These are phyloP conservation scores for Spathaspora sp. DNA, from an alignment of 805 yeast genomes.

Conservation along the genomic window DNA sequence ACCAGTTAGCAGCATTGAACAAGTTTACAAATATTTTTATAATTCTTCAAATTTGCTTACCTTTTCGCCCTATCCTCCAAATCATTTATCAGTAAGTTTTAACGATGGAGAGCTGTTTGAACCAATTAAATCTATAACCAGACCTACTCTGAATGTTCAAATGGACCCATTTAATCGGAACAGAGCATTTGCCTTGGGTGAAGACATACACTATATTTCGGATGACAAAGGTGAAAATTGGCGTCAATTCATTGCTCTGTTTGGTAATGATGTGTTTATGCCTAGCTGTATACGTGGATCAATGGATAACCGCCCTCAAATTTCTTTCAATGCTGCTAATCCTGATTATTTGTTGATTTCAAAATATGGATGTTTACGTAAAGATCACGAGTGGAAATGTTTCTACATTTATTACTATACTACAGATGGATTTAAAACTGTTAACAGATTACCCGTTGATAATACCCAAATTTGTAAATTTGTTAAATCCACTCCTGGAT, in stretches of 20 bases:
- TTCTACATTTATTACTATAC: conserved; percentile 33
- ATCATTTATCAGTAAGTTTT: conserved; percentile 35
- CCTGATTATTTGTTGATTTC: conserved; percentile 27
- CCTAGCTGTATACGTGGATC: too few species aligned
- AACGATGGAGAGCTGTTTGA: conserved; percentile 45
- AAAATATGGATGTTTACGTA: conserved; percentile 20
- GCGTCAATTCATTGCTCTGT: conserved; percentile 24
- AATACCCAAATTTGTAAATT: conserved; percentile 29
- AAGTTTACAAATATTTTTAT: conserved; percentile 42
- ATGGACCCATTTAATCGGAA: conserved; percentile 31
- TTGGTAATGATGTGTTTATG: background rate
- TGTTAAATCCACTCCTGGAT: conserved; percentile 22
- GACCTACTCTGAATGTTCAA: conserved; percentile 15
- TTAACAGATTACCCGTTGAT: conserved; percentile 26
- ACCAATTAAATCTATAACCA: conserved; percentile 13
- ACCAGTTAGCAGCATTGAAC: conserved; percentile 7
- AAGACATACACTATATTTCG: conserved; percentile 36
- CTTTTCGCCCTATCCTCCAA: conserved; percentile 19
- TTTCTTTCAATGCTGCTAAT: conserved; percentile 32
- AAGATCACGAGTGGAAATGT: conserved; percentile 17
- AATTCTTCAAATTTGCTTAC: conserved; percentile 47
- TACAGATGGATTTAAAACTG: conserved; percentile 40
- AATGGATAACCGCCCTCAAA: too few species aligned
- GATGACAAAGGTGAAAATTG: conserved; percentile 48
- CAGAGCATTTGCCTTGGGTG: conserved; percentile 40